Conservation (phyloP, 202 grass and related monocot species). For the Digitaria exilis region DNA sequence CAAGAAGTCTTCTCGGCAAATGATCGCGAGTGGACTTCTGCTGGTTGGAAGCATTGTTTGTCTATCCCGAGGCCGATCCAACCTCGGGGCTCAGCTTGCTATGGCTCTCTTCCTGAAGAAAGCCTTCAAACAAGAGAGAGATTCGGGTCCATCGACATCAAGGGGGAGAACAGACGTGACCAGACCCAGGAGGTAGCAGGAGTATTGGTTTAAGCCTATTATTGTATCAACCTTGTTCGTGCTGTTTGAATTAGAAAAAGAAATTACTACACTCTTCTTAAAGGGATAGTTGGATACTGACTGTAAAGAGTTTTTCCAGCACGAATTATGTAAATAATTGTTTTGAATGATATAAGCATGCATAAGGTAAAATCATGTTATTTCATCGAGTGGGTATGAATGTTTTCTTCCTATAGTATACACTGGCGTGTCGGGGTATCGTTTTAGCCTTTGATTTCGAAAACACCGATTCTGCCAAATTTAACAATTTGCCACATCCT, state of each 20-base stretch:
- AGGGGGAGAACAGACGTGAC: constrained; percentile 28
- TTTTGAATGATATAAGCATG: constrained; percentile 28
- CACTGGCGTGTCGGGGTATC: background rate
- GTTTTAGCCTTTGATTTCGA: background rate
- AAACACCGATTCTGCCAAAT: background rate
- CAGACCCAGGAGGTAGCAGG: background rate
- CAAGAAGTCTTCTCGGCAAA: constrained; percentile 58
- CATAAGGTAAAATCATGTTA: background rate
- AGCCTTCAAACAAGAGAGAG: constrained; percentile 48
- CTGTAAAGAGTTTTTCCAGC: background rate
- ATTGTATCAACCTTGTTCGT: background rate
- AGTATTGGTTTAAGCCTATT: background rate
- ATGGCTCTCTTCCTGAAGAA: constrained; percentile 85
- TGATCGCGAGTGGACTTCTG: constrained; percentile 66
- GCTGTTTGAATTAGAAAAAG: background rate
- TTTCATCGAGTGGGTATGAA: background rate
- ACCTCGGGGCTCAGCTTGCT: constrained; percentile 64
- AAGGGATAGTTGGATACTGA: background rate
- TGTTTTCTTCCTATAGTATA: background rate
- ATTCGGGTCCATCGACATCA: constrained; percentile 19
- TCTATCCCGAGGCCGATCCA: constrained; percentile 62
- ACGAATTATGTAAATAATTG: constrained; percentile 26
- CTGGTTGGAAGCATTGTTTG: constrained; percentile 78
- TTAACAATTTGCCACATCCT: background rate
- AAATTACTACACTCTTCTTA: background rate